Evolutionary conservation across 179 eudicot genomes (phyloP), one percentile per base, ranked within the genome.

Genomic region (Sideroxylon spinosum): DNA sequence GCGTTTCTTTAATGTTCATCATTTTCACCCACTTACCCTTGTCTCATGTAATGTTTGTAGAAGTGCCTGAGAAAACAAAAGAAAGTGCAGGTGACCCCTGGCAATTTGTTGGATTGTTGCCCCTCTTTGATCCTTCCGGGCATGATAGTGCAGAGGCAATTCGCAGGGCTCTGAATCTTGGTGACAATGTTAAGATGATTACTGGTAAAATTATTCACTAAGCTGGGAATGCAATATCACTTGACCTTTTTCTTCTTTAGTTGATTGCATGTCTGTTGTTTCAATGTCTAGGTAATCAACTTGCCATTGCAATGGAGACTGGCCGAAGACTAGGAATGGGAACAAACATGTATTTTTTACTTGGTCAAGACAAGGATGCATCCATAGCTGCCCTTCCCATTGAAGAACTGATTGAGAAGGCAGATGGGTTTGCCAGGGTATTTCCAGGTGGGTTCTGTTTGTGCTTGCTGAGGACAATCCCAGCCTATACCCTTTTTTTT

Each of bases 311-410:
- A 71, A 94, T 92, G 83, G 98, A 94, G 81, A 94, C 98, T 44
- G 98, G 98, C 13, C 83, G 98, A 61, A 85, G 98, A 26, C 94
- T 94, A 80, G 98, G 98, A 73, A 94, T 93, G 98, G 98, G 98
- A 68, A 86, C 91, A 70, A 93, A 93, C 75, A 93, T 93, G 98
- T 93, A 93, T 82, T 78, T 95, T 70, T 85, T 93, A 78, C 98
- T 94, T 68, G 98, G 98, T 64, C 84, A 89, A 71, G 85, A 92
- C 84, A 93, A 87, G 85, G 95, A 90, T 79, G 84, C 86, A 55
- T 88, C 89, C 62, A 84, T 91, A 4, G 84, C 97, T 12, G 82
- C 90, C 53, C 89, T 94, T 73, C 98, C 97, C 44, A 82, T 94
- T 25, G 98, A 94, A 60, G 98, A 94, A 75, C 81, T 93, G 71